Percentiles rank a stretch among this genome's conserved stretches.
These are phyloP conservation scores for Scytalidium sp. DNA, from an alignment of 2,329 filamentous ascomycete genomes.

Conservation along the genomic window DNA sequence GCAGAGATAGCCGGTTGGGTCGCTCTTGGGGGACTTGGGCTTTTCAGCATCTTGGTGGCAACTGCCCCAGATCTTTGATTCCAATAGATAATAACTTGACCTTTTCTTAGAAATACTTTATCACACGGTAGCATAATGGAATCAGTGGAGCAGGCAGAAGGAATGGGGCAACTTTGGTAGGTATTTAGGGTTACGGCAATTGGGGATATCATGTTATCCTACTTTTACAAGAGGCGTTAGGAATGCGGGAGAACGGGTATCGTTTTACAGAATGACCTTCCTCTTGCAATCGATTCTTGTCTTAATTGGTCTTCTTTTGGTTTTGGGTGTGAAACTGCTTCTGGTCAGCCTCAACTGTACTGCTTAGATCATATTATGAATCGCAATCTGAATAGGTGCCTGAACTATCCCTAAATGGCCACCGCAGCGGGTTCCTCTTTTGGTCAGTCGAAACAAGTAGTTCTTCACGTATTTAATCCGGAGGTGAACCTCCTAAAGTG, in stretches of 20 bases:
- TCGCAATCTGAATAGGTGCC: no score
- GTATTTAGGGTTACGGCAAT: background rate
- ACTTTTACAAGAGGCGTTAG: background rate
- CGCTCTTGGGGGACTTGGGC: conserved; percentile 32
- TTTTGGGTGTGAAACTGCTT: background rate
- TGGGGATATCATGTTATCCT: background rate
- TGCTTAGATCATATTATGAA: no score
- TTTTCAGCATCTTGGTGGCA: conserved; percentile 34
- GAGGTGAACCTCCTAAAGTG: no score
- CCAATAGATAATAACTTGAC: background rate
- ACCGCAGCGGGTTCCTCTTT: no score
- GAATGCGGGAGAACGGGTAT: background rate
- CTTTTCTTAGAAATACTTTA: background rate
- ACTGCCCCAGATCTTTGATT: conserved; percentile 28
- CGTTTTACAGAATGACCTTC: background rate
- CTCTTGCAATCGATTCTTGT: background rate
- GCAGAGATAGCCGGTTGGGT: conserved; percentile 25
- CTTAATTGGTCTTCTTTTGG: background rate
- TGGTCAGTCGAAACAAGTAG: no score
- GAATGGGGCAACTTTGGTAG: background rate
- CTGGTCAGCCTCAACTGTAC: background rate
- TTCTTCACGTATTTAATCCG: no score
- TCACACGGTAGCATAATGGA: background rate
- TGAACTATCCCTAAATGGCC: no score
- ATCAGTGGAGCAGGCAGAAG: background rate